These are phyloP conservation scores for Salix purpurea DNA, from an alignment of 345 rosid genomes.

Conservation along the genomic window DNA sequence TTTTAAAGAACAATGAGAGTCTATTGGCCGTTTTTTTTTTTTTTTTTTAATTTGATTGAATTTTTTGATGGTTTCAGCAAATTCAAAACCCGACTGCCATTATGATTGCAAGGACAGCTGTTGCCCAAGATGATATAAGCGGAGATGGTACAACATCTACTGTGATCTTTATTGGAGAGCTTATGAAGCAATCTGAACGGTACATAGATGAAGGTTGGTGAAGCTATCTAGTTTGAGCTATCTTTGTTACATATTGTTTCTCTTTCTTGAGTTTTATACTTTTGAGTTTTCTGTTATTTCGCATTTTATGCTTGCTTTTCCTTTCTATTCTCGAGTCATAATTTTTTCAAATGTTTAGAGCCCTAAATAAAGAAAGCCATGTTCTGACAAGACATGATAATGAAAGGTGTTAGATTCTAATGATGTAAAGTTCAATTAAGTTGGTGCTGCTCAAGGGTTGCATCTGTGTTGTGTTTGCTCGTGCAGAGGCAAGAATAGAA, in stretches of 20 bases:
- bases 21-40: neutral
- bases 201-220: conserved; percentile 85
- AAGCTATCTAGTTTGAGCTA: neutral
- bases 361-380: neutral
- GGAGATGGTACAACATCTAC: conserved; percentile 98
- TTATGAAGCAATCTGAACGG: conserved; percentile 96
- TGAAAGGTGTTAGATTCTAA: neutral
- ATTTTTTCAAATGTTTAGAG: neutral
- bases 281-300: neutral
- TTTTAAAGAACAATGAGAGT: neutral
- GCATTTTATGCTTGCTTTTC: neutral
- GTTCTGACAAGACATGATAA: neutral
- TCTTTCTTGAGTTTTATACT: neutral
- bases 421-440: neutral
- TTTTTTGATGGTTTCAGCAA: conserved; percentile 58
- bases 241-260: neutral
- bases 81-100: conserved; percentile 97
- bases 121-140: conserved; percentile 95
- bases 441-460: neutral
- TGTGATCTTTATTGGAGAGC: conserved; percentile 93
- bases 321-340: neutral
- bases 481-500: neutral
- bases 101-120: conserved; percentile 98
- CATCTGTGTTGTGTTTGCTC: neutral
- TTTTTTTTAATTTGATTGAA: neutral